Evolutionary conservation across 305 asterid genomes (phyloP).

Genomic region (Andrographis paniculata): DNA sequence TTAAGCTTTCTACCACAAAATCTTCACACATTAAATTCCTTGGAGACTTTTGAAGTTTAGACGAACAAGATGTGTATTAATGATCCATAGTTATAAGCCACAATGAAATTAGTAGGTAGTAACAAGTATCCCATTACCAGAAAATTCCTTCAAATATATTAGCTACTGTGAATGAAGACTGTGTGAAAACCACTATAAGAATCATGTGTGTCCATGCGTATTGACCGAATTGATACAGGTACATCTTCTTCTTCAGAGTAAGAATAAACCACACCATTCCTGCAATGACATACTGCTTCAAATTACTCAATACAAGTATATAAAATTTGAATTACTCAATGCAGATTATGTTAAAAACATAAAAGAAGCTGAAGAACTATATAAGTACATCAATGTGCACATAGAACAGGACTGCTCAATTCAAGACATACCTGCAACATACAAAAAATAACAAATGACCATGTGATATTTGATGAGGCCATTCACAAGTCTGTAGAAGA

Average conservation of each 20-base stretch:
- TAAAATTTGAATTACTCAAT: too few relatives aligned
- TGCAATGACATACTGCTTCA: slow-evolving; percentile 18
- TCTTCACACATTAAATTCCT: not conserved
- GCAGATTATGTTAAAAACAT: too few relatives aligned
- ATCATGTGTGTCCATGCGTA: slow-evolving; percentile 98
- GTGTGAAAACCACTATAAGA: slow-evolving; percentile 80
- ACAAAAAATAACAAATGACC: slow-evolving; percentile 95
- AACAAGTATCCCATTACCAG: slow-evolving; percentile 40
- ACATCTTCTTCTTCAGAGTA: slow-evolving; percentile 81
- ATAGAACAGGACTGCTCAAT: not conserved
- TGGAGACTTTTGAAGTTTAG: too few relatives aligned
- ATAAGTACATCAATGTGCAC: too few relatives aligned
- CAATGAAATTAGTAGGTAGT: slow-evolving; percentile 3
- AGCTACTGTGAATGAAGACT: slow-evolving; percentile 89
- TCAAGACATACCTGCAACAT: slow-evolving; percentile 54
- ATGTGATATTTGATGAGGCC: slow-evolving; percentile 86
- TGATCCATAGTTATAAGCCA: too few relatives aligned
- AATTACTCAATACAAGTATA: not conserved
- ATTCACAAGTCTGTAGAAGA: slow-evolving; percentile 71
- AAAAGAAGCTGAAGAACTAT: too few relatives aligned
- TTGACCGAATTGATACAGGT: slow-evolving; percentile 91
- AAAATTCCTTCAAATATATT: slow-evolving; percentile 89
- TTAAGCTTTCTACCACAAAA: not conserved
- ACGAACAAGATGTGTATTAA: too few relatives aligned
- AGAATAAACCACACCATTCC: slow-evolving; percentile 96